Base-by-base conservation (phyloP, 2,329 filamentous ascomycete genomes). In the Ophiosphaerella narmari region DNA sequence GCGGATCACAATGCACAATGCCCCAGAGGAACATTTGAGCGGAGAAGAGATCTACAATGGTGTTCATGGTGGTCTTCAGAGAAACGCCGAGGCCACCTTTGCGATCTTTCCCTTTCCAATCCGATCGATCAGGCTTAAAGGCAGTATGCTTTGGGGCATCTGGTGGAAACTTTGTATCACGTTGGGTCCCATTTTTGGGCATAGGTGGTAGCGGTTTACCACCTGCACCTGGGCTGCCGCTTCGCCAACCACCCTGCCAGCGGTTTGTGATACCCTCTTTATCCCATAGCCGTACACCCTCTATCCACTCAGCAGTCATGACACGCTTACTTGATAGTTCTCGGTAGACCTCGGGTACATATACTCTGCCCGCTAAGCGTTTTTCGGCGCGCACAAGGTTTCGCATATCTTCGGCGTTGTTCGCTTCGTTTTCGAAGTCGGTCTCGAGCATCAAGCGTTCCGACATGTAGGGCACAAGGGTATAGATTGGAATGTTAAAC, bases 21-120 rank as follows among this genome's bases (percentile, higher is more conserved):
- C 94, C 94, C 90, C 91, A 97, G 58, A 96, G 87, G 79, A 97
- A 99, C 82, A 97, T 97, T 70, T 97, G 93, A 2, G 91, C 92
- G n/a, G 88, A 90, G 78, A 97, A 99, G 31, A 97, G 82, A 71
- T 97, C 93, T 42, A 97, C 85, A 86, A 97, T 97, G 29, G 91
- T 97, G 5, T 88, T 89, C 94, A 97, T 97, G 51, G 97, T 91
- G 51, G 93, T 88, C 66, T 89, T 89, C 26, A 91, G 79, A 7
- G 85, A 86, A 3, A 99, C 78, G 0, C 94, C 94, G 0, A 97
- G 83, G 0, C 94, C 94, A 42, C 92, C 93, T 53, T 84, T 86
- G 23, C 85, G 83, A 42, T 84, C 82, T 6, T 74, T 76, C 4
- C 93, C 92, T 61, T 83, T 85, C 91, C 91, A 97, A 62, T 84